Conservation (phyloP, 371 early-diverging fungal species). For the Syncephalastrum racemosum region DNA sequence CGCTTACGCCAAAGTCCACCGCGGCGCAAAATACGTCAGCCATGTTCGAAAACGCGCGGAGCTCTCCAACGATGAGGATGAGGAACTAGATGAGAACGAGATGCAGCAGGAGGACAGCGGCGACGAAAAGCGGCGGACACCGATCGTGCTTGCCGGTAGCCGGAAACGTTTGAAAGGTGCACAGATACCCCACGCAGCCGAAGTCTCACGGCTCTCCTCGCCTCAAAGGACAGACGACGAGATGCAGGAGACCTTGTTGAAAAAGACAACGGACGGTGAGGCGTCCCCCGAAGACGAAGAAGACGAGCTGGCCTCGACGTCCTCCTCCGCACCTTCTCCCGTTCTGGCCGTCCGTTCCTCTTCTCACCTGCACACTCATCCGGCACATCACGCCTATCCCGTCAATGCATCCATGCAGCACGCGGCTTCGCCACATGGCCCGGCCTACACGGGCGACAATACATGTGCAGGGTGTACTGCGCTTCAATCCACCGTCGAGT, state of each 20-base stretch:
- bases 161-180: constrained; percentile 14
- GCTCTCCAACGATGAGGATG: constrained; percentile 1
- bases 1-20: constrained; percentile 8
- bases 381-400: no score
- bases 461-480: no score
- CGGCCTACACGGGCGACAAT: no score
- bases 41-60: neutral
- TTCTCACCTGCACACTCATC: constrained; percentile 1
- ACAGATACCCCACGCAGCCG: neutral
- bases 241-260: neutral
- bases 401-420: no score
- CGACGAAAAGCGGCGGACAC: constrained; percentile 9
- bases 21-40: constrained; percentile 5
- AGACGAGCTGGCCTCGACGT: constrained; percentile 37
- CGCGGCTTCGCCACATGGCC: no score
- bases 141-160: constrained; percentile 16
- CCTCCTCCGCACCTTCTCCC: constrained; percentile 31
- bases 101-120: constrained; percentile 9
- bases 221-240: neutral
- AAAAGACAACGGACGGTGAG: constrained; percentile 6
- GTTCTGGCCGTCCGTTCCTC: constrained; percentile 2
- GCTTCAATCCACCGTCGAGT: no score
- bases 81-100: constrained; percentile 10
- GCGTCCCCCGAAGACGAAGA: constrained; percentile 27
- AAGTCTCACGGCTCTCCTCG: neutral